Evolutionary conservation across 2,329 filamentous ascomycete genomes (phyloP).

Genomic region (Aspergillus sp.): DNA sequence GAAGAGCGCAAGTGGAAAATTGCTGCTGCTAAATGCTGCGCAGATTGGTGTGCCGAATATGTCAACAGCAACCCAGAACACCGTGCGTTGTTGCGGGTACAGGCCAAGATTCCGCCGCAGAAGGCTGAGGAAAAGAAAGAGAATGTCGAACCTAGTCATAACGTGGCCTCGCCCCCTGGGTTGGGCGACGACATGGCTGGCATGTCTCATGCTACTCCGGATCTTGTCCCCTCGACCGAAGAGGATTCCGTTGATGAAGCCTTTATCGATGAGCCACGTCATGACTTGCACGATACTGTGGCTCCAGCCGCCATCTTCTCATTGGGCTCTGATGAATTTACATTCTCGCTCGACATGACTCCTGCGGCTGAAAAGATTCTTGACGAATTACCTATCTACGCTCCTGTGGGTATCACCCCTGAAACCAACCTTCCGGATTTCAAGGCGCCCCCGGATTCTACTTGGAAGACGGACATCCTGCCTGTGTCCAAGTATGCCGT

Average conservation of each 20-base stretch:
- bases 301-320: slow-evolving; percentile 74
- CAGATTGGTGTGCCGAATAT: slow-evolving; percentile 77
- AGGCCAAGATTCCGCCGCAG: slow-evolving; percentile 31
- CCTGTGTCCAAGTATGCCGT: slow-evolving; percentile 81
- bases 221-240: slow-evolving; percentile 57
- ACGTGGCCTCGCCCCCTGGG: slow-evolving; percentile 24
- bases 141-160: slow-evolving; percentile 8
- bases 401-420: slow-evolving; percentile 49
- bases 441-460: slow-evolving; percentile 58
- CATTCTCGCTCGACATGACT: slow-evolving; percentile 68
- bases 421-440: slow-evolving; percentile 50
- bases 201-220: slow-evolving; percentile 52
- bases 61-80: slow-evolving; percentile 57
- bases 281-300: slow-evolving; percentile 36
- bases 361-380: slow-evolving; percentile 68
- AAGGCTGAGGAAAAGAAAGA: slow-evolving; percentile 18
- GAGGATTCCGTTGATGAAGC: slow-evolving; percentile 48
- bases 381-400: slow-evolving; percentile 72
- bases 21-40: slow-evolving; percentile 68
- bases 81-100: slow-evolving; percentile 59
- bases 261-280: slow-evolving; percentile 37
- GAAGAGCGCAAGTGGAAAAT: slow-evolving; percentile 94
- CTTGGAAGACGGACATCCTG: slow-evolving; percentile 68
- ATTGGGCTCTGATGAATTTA: slow-evolving; percentile 70
- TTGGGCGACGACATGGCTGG: slow-evolving; percentile 22